Percentiles rank a stretch among this genome's conserved stretches.
Conservation (phyloP, 345 rosid species). For the Carallia brachiata region DNA sequence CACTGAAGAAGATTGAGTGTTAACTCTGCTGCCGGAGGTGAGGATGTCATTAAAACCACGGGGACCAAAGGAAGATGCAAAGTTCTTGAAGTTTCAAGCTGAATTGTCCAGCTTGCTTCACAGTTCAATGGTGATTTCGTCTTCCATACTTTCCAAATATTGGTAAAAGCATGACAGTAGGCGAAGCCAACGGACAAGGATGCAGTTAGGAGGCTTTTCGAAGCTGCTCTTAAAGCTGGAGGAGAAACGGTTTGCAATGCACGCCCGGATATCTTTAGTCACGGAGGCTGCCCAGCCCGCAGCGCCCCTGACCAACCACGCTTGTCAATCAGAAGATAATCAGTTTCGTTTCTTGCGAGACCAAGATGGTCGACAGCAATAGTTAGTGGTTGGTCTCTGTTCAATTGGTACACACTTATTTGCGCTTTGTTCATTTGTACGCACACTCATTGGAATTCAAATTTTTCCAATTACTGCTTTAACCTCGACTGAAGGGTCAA, state of each 20-base stretch:
- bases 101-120: slow-evolving; percentile 94
- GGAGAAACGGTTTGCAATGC: slow-evolving; percentile 68
- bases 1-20: too few species aligned
- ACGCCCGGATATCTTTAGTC: slow-evolving; percentile 57
- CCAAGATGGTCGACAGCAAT: too few species aligned
- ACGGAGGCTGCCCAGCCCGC: slow-evolving; percentile 39
- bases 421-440: too few species aligned
- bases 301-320: slow-evolving; percentile 17
- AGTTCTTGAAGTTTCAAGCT: slow-evolving; percentile 82
- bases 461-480: too few species aligned
- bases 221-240: slow-evolving; percentile 92
- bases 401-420: not conserved
- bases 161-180: slow-evolving; percentile 81
- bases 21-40: slow-evolving; percentile 49
- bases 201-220: slow-evolving; percentile 78
- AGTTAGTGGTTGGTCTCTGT: not conserved
- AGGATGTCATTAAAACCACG: slow-evolving; percentile 52
- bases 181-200: slow-evolving; percentile 80
- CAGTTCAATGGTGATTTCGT: slow-evolving; percentile 90
- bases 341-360: slow-evolving; percentile 18
- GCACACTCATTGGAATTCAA: too few species aligned
- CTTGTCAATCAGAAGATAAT: slow-evolving; percentile 33
- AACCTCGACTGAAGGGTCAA: not conserved
- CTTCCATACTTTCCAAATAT: slow-evolving; percentile 68
- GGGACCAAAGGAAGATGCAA: slow-evolving; percentile 71